A percentile compares a stretch with the other conserved stretches of the same genome.
Evolutionary conservation across 1,284 basidiomycete genomes (phyloP).

Genomic region (Sanghuangporus weigelae): DNA sequence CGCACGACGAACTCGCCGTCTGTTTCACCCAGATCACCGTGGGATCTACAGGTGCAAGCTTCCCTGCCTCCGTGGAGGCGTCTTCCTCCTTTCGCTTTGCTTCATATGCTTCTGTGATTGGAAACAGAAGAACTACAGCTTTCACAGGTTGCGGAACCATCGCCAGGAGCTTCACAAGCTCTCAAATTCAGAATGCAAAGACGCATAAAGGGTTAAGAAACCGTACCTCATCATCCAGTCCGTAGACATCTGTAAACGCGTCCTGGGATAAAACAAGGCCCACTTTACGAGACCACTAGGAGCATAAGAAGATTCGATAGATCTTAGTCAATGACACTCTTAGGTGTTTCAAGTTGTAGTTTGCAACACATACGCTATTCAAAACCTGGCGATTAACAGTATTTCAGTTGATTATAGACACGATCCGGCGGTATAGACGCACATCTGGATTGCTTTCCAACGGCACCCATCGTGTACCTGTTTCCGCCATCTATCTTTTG

Average conservation of each 20-base stretch:
- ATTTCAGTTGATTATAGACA: slow-evolving; percentile 6
- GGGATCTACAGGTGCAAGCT: slow-evolving; percentile 50
- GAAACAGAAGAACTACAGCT: slow-evolving; percentile 82
- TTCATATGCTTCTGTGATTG: slow-evolving; percentile 51
- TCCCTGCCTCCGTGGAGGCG: slow-evolving; percentile 38
- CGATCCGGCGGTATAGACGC: slow-evolving; percentile 17
- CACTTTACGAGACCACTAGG: slow-evolving; percentile 72
- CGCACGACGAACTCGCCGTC: slow-evolving; percentile 42
- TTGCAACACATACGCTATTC: slow-evolving; percentile 17
- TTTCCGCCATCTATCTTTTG: slow-evolving; percentile 12
- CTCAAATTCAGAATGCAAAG: neutral
- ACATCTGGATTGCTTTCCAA: slow-evolving; percentile 77
- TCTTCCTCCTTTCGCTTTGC: slow-evolving; percentile 55
- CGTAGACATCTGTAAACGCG: slow-evolving; percentile 78
- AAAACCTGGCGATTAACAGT: slow-evolving; percentile 19
- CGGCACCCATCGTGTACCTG: slow-evolving; percentile 52
- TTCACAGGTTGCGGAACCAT: slow-evolving; percentile 70
- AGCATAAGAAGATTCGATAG: neutral
- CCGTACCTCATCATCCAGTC: slow-evolving; percentile 66
- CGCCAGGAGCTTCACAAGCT: slow-evolving; percentile 47
- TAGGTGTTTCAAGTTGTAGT: neutral
- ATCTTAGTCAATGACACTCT: neutral
- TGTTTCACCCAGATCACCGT: slow-evolving; percentile 74
- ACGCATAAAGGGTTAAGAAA: neutral
- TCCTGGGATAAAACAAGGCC: slow-evolving; percentile 58